Conservation (phyloP, 495 filamentous ascomycete genomes). For the Penicillium canariense region DNA sequence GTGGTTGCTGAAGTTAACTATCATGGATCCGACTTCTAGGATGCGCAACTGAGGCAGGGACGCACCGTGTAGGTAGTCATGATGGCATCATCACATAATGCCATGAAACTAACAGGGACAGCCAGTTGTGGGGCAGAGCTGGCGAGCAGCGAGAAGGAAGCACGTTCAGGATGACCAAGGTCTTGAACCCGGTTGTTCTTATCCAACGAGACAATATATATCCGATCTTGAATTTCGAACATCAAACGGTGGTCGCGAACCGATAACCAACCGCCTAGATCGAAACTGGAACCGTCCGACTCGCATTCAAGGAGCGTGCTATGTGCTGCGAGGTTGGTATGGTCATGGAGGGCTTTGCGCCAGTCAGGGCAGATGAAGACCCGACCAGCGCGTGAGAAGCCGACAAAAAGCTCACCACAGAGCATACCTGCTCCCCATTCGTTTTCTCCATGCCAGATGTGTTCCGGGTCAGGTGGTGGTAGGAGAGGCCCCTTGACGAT, state of each 20-base stretch:
- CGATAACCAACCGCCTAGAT: constrained; percentile 41
- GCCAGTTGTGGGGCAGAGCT: constrained; percentile 36
- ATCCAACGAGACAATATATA: constrained; percentile 38
- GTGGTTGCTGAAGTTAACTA: constrained; percentile 2
- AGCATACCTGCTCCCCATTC: constrained; percentile 45
- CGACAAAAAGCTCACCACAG: constrained; percentile 36
- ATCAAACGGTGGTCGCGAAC: constrained; percentile 42
- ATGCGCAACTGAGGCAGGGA: background rate
- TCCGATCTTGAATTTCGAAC: constrained; percentile 41
- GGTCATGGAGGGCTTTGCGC: constrained; percentile 34
- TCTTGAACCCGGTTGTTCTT: constrained; percentile 33
- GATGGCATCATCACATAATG: constrained; percentile 38
- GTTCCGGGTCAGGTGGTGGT: constrained; percentile 24
- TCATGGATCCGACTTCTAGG: no score
- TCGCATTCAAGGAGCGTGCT: constrained; percentile 38
- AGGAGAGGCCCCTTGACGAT: constrained; percentile 29
- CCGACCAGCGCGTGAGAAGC: constrained; percentile 38
- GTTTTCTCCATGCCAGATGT: constrained; percentile 30
- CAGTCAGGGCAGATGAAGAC: constrained; percentile 40
- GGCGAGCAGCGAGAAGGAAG: constrained; percentile 36
- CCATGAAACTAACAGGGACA: constrained; percentile 42
- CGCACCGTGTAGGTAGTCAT: constrained; percentile 41
- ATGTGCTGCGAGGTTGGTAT: constrained; percentile 15
- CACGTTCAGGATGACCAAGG: constrained; percentile 20
- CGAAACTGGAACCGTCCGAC: constrained; percentile 35